Evolutionary conservation across 352 stramenopile genomes (phyloP), one percentile per base, ranked within the genome.

Genomic region (Globisporangium echinulatum): DNA sequence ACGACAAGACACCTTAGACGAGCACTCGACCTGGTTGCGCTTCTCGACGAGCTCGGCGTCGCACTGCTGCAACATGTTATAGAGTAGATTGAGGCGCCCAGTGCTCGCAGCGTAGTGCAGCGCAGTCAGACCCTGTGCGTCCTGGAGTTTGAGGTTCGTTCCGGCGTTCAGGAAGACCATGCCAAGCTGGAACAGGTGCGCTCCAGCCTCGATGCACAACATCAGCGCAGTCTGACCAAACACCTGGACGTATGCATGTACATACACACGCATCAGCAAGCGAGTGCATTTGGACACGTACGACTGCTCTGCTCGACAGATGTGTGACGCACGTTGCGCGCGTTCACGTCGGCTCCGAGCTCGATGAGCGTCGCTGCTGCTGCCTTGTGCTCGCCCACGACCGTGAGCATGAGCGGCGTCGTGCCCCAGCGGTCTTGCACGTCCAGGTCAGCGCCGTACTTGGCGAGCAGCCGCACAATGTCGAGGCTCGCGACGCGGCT

Each of bases 101-200:
- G 68, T 73, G 14, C 67, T 63, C 49, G 81, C 78, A 0, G 81
- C 76, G 55, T 91, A 90, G 50, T 93, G 81, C 49, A 88, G 61
- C 14, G 71, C 74, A 5, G 78, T 91, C 79, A 87, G 86, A 3
- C 79, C 81, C 68, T 91, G 81, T 2, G 70, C 84, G 54, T 93
- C 84, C 67, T 85, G 79, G 17, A 86, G 68, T 4, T 63, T 69
- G 42, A 90, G 59, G 50, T 82, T 53, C 14, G 78, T 73, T 14
- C 74, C 81, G 52, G 84, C 76, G 54, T 90, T 89, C 1, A 93
- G 58, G 54, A 91, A 80, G 25, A 87, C 68, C 77, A 92, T 90
- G 9, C 75, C 84, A 36, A 92, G 68, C 44, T 85, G 79, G 39
- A 88, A 74, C 37, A 93, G 70, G 36, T 85, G 63, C 25, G 66